A percentile compares a stretch with the other conserved stretches of the same genome.
Evolutionary conservation across 805 yeast species (phyloP).

Genomic region (Candida coquimbonensis): DNA sequence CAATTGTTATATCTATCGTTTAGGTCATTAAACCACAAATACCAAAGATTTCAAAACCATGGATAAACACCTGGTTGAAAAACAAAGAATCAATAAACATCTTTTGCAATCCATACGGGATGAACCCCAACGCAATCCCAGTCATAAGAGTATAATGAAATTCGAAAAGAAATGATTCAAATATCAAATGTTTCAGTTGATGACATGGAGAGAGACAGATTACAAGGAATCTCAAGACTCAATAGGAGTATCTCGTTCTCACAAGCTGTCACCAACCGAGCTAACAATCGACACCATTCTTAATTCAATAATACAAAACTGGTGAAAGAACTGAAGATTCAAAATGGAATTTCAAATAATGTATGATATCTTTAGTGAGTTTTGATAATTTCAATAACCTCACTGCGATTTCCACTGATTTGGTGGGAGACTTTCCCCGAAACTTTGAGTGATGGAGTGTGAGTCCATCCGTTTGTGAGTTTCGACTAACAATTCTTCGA

Average conservation of each 20-base stretch:
- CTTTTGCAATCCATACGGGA: no score
- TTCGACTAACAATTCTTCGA: slow-evolving; percentile 73
- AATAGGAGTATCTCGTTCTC: slow-evolving; percentile 7
- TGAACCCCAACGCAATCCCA: not conserved
- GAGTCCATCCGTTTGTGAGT: slow-evolving; percentile 45
- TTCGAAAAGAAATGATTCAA: no score
- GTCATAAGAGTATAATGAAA: not conserved
- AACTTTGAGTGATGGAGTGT: slow-evolving; percentile 29
- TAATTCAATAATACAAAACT: no score
- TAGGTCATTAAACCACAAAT: slow-evolving; percentile 45
- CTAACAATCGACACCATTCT: no score
- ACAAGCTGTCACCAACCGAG: no score
- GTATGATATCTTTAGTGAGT: slow-evolving; percentile 25
- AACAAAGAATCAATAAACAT: not conserved
- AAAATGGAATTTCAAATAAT: not conserved
- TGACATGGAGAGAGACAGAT: not conserved
- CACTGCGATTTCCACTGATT: slow-evolving; percentile 56
- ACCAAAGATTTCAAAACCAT: slow-evolving; percentile 41
- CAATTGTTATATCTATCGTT: slow-evolving; percentile 76
- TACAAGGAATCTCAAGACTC: slow-evolving; percentile 12
- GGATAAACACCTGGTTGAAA: not conserved
- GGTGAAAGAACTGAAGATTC: not conserved
- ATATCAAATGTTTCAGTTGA: no score
- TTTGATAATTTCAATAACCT: slow-evolving; percentile 32
- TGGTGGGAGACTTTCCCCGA: slow-evolving; percentile 92